Evolutionary conservation across 805 yeast genomes (phyloP).

Genomic region (Isabelozyma pseudorhagii): DNA sequence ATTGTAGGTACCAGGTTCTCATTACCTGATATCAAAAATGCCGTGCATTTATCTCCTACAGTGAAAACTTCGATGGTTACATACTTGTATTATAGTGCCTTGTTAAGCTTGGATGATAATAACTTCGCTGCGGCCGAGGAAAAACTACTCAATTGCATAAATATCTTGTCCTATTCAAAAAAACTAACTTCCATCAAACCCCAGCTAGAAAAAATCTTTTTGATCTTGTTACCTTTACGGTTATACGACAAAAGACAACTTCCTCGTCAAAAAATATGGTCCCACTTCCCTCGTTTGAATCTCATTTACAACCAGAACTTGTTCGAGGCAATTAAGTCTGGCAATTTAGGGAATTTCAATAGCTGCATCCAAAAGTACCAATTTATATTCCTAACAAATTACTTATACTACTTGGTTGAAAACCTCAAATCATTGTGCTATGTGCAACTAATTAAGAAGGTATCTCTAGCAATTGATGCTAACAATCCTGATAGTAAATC

Average conservation of each 20-base stretch:
- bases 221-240: conserved; percentile 62
- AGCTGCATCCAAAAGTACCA: conserved; percentile 42
- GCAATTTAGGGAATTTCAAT: conserved; percentile 57
- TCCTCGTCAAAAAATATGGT: conserved; percentile 44
- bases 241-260: conserved; percentile 45
- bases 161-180: conserved; percentile 19
- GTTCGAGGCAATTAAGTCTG: conserved; percentile 46
- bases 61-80: conserved; percentile 46
- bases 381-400: conserved; percentile 49
- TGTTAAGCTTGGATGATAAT: conserved; percentile 62
- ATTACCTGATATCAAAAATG: conserved; percentile 45
- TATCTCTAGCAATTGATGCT: conserved; percentile 17
- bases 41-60: conserved; percentile 2
- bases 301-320: conserved; percentile 44
- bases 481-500: conserved; percentile 24
- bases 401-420: conserved; percentile 59
- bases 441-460: conserved; percentile 47
- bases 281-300: conserved; percentile 37
- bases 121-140: conserved; percentile 51
- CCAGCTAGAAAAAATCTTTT: conserved; percentile 47
- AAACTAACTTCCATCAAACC: conserved; percentile 22
- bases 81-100: conserved; percentile 68
- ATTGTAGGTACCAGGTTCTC: conserved; percentile 50
- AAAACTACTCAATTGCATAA: conserved; percentile 51
- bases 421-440: conserved; percentile 49